A percentile compares a stretch with the other conserved stretches of the same genome.
Conservation (phyloP, 1,284 basidiomycete species). For the Apiotrichum akiyoshidainum region DNA sequence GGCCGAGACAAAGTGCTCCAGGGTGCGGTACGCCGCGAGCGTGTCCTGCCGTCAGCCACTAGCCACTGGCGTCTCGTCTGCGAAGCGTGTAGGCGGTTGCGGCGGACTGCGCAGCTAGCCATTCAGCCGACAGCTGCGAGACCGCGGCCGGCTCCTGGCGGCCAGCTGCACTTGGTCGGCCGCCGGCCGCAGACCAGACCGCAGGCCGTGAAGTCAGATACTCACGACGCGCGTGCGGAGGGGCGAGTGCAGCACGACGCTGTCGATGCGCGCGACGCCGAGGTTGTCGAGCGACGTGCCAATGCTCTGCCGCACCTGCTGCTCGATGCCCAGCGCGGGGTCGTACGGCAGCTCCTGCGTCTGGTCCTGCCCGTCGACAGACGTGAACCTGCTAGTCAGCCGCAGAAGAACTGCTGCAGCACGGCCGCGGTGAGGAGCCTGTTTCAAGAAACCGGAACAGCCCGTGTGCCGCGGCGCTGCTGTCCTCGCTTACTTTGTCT, state of each 20-base stretch:
- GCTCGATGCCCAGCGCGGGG: constrained; percentile 55
- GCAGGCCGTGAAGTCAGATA: too few relatives aligned
- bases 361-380: constrained; percentile 66
- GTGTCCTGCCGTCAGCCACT: constrained; percentile 52
- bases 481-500: constrained; percentile 63
- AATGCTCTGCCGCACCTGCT: constrained; percentile 66
- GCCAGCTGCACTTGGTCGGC: too few relatives aligned
- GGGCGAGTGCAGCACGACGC: constrained; percentile 72
- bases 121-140: not conserved
- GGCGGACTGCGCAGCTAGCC: too few relatives aligned
- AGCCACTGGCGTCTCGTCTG: too few relatives aligned
- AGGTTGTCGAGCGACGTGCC: constrained; percentile 64
- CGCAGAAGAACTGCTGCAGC: not conserved
- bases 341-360: constrained; percentile 70
- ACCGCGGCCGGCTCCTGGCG: too few relatives aligned
- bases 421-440: not conserved
- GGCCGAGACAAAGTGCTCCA: constrained; percentile 61
- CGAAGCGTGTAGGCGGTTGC: too few relatives aligned
- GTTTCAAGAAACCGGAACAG: not conserved
- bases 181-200: too few relatives aligned
- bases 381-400: constrained; percentile 59
- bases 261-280: constrained; percentile 66
- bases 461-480: too few relatives aligned
- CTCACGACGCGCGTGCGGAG: constrained; percentile 56
- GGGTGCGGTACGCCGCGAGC: constrained; percentile 62